Evolutionary conservation across 1,284 basidiomycete species (phyloP).

Genomic region (Microbotryum silenes-acaulis): DNA sequence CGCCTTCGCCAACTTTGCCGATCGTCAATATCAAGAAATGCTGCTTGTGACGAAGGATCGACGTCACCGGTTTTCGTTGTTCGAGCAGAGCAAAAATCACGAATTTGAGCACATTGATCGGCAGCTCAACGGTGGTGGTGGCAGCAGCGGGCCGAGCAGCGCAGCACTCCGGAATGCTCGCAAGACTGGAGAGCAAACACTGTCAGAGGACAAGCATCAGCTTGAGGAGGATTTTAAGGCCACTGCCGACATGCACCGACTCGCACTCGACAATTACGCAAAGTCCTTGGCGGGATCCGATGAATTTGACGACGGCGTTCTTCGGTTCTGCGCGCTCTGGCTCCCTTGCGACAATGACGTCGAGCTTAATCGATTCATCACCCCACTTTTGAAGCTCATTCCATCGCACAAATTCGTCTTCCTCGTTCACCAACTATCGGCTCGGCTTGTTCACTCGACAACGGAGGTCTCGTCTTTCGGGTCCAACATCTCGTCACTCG

Average conservation of each 20-base stretch:
- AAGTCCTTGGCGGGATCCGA: conserved; percentile 62
- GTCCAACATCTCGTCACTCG: conserved; percentile 54
- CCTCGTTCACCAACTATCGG: conserved; percentile 83
- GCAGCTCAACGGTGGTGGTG: conserved; percentile 42
- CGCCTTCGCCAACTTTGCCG: conserved; percentile 79
- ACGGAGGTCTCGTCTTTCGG: conserved; percentile 50
- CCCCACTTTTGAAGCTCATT: conserved; percentile 43
- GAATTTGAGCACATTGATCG: conserved; percentile 39
- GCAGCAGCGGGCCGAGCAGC: conserved; percentile 8
- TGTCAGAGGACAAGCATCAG: conserved; percentile 55
- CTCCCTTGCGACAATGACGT: conserved; percentile 67
- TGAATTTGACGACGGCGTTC: conserved; percentile 61
- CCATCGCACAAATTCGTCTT: conserved; percentile 84
- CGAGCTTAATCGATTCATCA: conserved; percentile 45
- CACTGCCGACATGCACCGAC: conserved; percentile 58
- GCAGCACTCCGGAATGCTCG: conserved; percentile 5
- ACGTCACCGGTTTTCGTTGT: conserved; percentile 41
- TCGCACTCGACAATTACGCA: conserved; percentile 77
- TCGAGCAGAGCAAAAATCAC: conserved; percentile 23
- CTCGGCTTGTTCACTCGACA: conserved; percentile 51
- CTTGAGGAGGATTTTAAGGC: conserved; percentile 56
- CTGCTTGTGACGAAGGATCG: conserved; percentile 8
- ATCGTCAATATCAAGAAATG: conserved; percentile 64
- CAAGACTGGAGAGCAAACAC: conserved; percentile 42
- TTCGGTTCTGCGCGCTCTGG: conserved; percentile 85